Conservation (phyloP, 306 rosid species). For the Cucurbita pepo region DNA sequence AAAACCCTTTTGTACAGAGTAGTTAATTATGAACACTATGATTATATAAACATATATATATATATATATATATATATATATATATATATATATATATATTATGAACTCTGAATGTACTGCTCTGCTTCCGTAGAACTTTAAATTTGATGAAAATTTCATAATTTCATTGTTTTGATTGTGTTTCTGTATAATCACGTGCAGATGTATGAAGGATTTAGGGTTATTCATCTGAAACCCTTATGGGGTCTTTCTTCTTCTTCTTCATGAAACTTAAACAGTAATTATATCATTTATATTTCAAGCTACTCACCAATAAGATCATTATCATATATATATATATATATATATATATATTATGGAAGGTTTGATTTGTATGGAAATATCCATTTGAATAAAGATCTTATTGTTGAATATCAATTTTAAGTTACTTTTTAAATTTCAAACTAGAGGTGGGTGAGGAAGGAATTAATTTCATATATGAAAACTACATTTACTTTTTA, state of each 20-base stretch:
- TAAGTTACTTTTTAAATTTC: background rate
- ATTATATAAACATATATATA: no score
- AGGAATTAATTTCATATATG: background rate
- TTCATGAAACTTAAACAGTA: background rate
- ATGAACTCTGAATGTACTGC: background rate
- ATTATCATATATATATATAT: background rate
- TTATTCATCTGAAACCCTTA: background rate
- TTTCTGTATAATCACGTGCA: background rate
- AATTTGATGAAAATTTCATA: background rate
- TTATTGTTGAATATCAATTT: background rate
- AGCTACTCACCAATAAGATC: background rate
- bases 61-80: no score
- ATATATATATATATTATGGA: no score
- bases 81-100: no score
- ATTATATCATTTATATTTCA: background rate
- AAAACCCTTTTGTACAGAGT: background rate
- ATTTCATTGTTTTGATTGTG: background rate
- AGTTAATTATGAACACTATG: background rate
- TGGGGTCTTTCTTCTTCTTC: background rate
- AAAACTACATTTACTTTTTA: background rate
- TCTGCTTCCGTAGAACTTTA: background rate
- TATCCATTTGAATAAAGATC: background rate
- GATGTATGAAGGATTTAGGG: background rate
- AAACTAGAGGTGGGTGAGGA: background rate
- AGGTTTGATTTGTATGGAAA: background rate